These are phyloP conservation scores for Magnolia sinica DNA, from an alignment of 164 flowering plant genomes.

Conservation along the genomic window DNA sequence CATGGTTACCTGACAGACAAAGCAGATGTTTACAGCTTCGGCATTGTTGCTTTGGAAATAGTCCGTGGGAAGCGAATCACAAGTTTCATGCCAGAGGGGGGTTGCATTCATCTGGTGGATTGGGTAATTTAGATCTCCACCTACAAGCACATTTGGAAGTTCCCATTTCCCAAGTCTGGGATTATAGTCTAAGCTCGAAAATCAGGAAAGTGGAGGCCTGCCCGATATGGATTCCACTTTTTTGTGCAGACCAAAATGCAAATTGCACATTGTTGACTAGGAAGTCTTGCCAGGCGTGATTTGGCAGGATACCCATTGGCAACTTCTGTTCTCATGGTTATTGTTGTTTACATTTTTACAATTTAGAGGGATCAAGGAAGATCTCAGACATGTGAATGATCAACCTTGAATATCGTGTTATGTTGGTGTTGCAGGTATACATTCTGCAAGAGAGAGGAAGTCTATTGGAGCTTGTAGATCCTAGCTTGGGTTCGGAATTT, in stretches of 20 bases:
- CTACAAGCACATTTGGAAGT: not conserved
- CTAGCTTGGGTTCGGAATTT: conserved; percentile 20
- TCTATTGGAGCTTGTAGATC: conserved; percentile 30
- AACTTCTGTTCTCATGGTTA: too few species aligned
- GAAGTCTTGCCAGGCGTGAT: too few species aligned
- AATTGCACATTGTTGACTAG: not conserved
- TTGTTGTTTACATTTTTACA: too few species aligned
- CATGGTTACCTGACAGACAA: conserved; percentile 8
- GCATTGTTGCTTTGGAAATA: conserved; percentile 8
- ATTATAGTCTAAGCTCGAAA: not conserved
- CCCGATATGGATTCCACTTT: too few species aligned
- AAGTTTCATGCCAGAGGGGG: not conserved
- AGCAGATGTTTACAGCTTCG: conserved; percentile 14
- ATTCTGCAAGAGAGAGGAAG: conserved; percentile 22
- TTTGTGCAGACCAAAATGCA: too few species aligned
- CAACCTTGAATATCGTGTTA: not conserved
- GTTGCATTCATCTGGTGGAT: conserved; percentile 5
- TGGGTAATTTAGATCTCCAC: conserved; percentile 1
- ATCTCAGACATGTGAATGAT: too few species aligned
- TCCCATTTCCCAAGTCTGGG: not conserved
- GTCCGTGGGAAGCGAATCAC: conserved; percentile 9
- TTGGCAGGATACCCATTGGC: too few species aligned
- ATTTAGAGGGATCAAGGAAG: too few species aligned
- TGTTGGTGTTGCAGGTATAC: conserved; percentile 13
- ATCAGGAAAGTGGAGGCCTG: too few species aligned